Evolutionary conservation across 768 basidiomycete species (phyloP), one percentile per base, ranked within the genome.

Genomic region (Omphalotus guepiniiformis): DNA sequence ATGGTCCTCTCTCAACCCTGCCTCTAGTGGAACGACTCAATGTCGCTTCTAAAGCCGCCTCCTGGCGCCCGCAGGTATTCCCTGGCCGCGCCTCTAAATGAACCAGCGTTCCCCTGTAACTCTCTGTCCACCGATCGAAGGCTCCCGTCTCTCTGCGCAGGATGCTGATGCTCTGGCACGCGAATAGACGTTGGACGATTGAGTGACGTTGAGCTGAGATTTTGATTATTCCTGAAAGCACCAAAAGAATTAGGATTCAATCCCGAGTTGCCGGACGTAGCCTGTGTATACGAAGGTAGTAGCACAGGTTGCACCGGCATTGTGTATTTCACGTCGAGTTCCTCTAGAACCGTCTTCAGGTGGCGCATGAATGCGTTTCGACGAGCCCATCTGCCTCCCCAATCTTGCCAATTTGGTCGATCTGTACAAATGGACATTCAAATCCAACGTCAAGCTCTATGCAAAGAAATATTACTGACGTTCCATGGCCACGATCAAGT

Each of bases 371-470:
- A 86, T 19, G 65, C 70, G 9, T 79, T 89, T 52, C 88, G 81
- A 38, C 87, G 81, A 6, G 68, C 70, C 87, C 85, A 88, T 48
- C 87, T 72, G 16, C 79, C 88, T 39, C 85, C 87, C 88, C 88
- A 91, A 58, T 90, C 86, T 59, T 90, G 88, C 88, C 88, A 91
- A 58, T 88, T 88, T 29, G 82, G 75, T 43, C 84, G 80, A 64
- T 89, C 84, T 85, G 48, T 38, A 40, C 34, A 37, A 35, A n/a
- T n/a, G n/a, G n/a, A n/a, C 26, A 25, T 30, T 27, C 21, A 21
- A 48, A 53, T 18, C 48, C 51, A 19, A 22, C 28, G 25, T 25
- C 4, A 4, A 9, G 23, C 42, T 25, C n/a, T 18, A 26, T 23
- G 13, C 28, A 40, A 29, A 38, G n/a, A 9, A 39, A 32, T 6